Percentiles rank a stretch among this genome's conserved stretches.
These are phyloP conservation scores for Lactarius psammicola DNA, from an alignment of 768 basidiomycete species.

Conservation along the genomic window DNA sequence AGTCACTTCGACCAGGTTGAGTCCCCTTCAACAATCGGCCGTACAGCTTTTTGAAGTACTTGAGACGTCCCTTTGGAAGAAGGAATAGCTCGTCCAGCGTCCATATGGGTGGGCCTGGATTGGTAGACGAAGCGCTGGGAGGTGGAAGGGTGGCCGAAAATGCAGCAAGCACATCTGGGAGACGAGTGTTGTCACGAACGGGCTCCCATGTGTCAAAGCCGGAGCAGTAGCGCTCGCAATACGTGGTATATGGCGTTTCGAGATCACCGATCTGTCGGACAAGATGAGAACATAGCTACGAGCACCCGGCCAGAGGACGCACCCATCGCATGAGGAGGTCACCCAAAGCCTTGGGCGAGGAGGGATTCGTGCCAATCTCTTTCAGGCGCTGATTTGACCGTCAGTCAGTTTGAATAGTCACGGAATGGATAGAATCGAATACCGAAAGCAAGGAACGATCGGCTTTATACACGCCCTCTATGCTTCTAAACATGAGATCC, in stretches of 20 bases:
- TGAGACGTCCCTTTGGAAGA: constrained; percentile 78
- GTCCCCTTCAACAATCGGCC: constrained; percentile 82
- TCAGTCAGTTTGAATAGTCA: constrained; percentile 21
- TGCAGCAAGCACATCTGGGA: constrained; percentile 61
- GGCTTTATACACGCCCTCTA: constrained; percentile 90
- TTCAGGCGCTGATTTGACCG: constrained; percentile 69
- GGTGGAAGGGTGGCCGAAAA: constrained; percentile 70
- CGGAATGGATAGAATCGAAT: constrained; percentile 3
- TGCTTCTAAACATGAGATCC: constrained; percentile 90
- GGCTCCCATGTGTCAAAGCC: constrained; percentile 87
- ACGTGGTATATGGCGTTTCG: constrained; percentile 80
- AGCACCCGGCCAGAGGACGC: constrained; percentile 34
- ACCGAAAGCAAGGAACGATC: constrained; percentile 81
- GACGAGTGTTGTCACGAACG: constrained; percentile 70
- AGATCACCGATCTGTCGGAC: constrained; percentile 81
- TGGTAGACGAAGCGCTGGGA: constrained; percentile 40
- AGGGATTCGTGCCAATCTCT: constrained; percentile 90
- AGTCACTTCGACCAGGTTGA: constrained; percentile 81
- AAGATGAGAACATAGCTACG: constrained; percentile 24
- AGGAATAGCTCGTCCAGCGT: constrained; percentile 86
- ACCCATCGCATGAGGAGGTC: constrained; percentile 98
- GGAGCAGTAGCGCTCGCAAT: constrained; percentile 63
- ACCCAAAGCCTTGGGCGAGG: constrained; percentile 89
- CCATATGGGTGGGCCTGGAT: constrained; percentile 53
- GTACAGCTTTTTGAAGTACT: constrained; percentile 93